These are phyloP conservation scores for Isatis tinctoria DNA, from an alignment of 345 rosid genomes.

Conservation along the genomic window DNA sequence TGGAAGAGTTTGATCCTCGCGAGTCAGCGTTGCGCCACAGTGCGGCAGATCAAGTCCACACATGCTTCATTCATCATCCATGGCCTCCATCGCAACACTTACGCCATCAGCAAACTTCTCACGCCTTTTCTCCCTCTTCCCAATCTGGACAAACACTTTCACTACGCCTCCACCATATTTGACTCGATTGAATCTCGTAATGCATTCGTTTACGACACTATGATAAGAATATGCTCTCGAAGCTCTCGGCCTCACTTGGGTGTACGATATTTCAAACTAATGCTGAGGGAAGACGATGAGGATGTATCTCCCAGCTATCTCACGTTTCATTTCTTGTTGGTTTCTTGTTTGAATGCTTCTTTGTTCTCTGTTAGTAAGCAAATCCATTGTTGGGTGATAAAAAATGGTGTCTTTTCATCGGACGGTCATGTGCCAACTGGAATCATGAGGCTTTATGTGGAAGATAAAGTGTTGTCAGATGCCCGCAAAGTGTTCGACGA, in stretches of 20 bases:
- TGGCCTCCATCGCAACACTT: conserved; percentile 35
- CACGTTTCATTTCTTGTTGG: conserved; percentile 44
- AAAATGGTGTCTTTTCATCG: conserved; percentile 39
- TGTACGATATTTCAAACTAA: conserved; percentile 37
- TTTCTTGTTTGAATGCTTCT: conserved; percentile 36
- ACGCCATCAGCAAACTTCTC: conserved; percentile 46
- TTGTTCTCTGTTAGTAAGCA: conserved; percentile 32
- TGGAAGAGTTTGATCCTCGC: conserved; percentile 40
- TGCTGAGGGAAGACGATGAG: conserved; percentile 26
- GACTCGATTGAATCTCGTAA: conserved; percentile 30
- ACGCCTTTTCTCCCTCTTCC: conserved; percentile 36
- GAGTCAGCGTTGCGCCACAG: conserved; percentile 27
- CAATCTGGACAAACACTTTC: conserved; percentile 27
- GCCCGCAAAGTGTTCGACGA: conserved; percentile 53
- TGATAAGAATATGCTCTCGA: conserved; percentile 46
- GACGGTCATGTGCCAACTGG: conserved; percentile 53
- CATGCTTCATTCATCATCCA: conserved; percentile 42
- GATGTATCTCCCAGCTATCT: conserved; percentile 36
- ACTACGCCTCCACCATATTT: conserved; percentile 42
- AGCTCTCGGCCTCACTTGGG: conserved; percentile 37
- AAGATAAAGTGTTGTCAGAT: conserved; percentile 26
- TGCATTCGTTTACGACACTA: conserved; percentile 41
- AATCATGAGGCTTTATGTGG: conserved; percentile 32
- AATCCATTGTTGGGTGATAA: conserved; percentile 44
- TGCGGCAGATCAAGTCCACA: conserved; percentile 35